phyloP scores from a whole-genome alignment of 2,329 filamentous ascomycete species.

The Penicillium aurantiogriseum region DNA sequence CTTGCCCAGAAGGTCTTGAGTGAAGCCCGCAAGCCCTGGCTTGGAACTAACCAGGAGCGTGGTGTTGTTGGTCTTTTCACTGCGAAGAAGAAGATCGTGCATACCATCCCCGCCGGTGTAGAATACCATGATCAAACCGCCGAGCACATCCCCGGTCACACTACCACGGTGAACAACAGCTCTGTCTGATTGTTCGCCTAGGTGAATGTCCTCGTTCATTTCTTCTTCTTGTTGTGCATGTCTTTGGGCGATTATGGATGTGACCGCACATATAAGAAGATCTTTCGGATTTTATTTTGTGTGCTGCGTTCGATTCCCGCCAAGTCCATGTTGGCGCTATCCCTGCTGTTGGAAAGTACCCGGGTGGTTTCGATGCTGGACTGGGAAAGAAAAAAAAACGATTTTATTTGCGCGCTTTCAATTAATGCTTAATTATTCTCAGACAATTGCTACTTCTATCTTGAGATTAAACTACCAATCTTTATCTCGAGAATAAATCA shows the following conservation, averaged over 20 bases:
- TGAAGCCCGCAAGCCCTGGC: constrained; percentile 92
- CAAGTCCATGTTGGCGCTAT: background rate
- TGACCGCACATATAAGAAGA: background rate
- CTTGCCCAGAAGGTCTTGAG: constrained; percentile 76
- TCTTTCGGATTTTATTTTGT: background rate
- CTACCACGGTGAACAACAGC: constrained; percentile 11
- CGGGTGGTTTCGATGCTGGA: background rate
- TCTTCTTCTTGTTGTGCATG: background rate
- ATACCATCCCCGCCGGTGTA: constrained; percentile 12
- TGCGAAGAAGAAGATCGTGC: constrained; percentile 69
- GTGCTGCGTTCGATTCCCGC: background rate
- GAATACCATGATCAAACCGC: constrained; percentile 15
- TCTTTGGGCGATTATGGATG: background rate
- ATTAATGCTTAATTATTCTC: constrained; percentile 6
- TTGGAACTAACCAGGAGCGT: constrained; percentile 79
- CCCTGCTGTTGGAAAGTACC: background rate
- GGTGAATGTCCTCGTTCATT: background rate
- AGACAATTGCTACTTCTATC: background rate
- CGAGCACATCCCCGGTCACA: constrained; percentile 9
- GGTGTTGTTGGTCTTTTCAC: constrained; percentile 81
- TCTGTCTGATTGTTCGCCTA: constrained; percentile 6
- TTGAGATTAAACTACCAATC: background rate
- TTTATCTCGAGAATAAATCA: background rate
- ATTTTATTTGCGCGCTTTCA: background rate
- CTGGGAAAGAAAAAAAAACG: background rate